Base-by-base conservation (phyloP, 2,329 filamentous ascomycete species). In the Diaporthe caulivora region DNA sequence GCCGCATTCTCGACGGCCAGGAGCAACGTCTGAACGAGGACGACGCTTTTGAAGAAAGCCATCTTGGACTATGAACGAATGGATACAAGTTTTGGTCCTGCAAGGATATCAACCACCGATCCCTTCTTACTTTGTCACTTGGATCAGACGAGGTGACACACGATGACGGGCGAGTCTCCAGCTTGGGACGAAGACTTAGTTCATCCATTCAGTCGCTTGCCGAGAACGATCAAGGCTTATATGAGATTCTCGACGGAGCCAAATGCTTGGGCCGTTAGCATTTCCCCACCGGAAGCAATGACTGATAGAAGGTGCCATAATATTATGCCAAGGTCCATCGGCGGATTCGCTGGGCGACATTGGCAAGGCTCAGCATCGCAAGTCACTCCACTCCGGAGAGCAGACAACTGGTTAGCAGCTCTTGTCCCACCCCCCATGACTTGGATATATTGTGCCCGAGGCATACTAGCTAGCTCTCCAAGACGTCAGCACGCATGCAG, bases 291-390 rank as follows among this genome's bases (percentile, higher is more conserved):
- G 77, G 55, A 24, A 37, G 29, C 47, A 37, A 18, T 7, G 29
- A 31, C 21, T 26, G 10, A 51, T n/a, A 31, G 34, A 51, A 34
- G 21, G 1, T 29, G 51, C 13, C 44, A 51, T 51, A 65, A 51
- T 65, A 65, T 65, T 51, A 67, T 51, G 62, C 44, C 62, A 26
- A 67, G 62, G 21, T 21, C 31, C 29, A 40, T 40, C 62, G 62
- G 31, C 62, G 62, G 44, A 67, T 67, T 67, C 18, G 47, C 44
- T 67, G 44, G 62, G 62, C 62, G 29, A 24, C 15, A 67, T 67
- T 67, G 62, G 62, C 62, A 67, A 40, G 62, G 62, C 62, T 53
- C 31, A 67, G 62, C 62, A 67, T 26, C 51, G 21, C 47, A 53
- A 67, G 62, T 29, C 62, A 67, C 62, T 11, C 62, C 47, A 67